Conservation (phyloP, 2,329 filamentous ascomycete genomes). For the Paradendryphiella salina region DNA sequence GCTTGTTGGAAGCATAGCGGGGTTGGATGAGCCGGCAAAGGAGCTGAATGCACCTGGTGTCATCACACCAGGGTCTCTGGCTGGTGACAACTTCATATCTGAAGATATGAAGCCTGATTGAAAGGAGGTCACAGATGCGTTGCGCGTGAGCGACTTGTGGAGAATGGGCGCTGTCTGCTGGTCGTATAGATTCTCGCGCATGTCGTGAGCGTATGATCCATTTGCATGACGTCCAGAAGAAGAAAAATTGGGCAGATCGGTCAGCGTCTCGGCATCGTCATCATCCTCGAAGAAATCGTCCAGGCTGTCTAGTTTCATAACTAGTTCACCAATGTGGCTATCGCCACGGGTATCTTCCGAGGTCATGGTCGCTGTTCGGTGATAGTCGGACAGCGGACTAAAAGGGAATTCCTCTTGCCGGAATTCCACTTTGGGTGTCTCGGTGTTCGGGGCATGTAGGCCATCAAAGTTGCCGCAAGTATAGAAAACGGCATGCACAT, state of each 20-base stretch:
- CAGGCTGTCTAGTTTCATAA: slow-evolving; percentile 61
- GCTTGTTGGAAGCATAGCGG: slow-evolving; percentile 25
- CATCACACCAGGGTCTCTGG: slow-evolving; percentile 56
- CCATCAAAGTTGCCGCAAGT: slow-evolving; percentile 68
- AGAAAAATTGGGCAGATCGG: slow-evolving; percentile 40
- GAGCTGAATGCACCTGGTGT: slow-evolving; percentile 61
- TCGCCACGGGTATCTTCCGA: slow-evolving; percentile 78
- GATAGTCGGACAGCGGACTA: slow-evolving; percentile 68
- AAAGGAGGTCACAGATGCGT: slow-evolving; percentile 73
- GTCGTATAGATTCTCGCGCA: slow-evolving; percentile 80
- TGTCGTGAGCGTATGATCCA: slow-evolving; percentile 30
- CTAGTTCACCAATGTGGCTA: slow-evolving; percentile 77
- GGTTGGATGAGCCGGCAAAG: slow-evolving; percentile 33
- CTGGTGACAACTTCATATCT: slow-evolving; percentile 66
- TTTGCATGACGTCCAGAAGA: slow-evolving; percentile 38
- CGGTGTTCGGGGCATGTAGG: slow-evolving; percentile 59
- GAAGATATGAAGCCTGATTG: slow-evolving; percentile 81
- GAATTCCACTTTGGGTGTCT: slow-evolving; percentile 89
- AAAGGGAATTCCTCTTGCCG: slow-evolving; percentile 85
- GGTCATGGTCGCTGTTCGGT: slow-evolving; percentile 88
- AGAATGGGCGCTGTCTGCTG: slow-evolving; percentile 90
- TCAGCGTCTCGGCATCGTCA: slow-evolving; percentile 44
- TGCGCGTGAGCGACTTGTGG: slow-evolving; percentile 75
- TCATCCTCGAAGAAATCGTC: slow-evolving; percentile 60
- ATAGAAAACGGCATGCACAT: slow-evolving; percentile 95